Percentiles rank a stretch among this genome's conserved stretches.
These are phyloP conservation scores for Ophiocordyceps camponoti-leonardi DNA, from an alignment of 2,329 filamentous ascomycete species.

Conservation along the genomic window DNA sequence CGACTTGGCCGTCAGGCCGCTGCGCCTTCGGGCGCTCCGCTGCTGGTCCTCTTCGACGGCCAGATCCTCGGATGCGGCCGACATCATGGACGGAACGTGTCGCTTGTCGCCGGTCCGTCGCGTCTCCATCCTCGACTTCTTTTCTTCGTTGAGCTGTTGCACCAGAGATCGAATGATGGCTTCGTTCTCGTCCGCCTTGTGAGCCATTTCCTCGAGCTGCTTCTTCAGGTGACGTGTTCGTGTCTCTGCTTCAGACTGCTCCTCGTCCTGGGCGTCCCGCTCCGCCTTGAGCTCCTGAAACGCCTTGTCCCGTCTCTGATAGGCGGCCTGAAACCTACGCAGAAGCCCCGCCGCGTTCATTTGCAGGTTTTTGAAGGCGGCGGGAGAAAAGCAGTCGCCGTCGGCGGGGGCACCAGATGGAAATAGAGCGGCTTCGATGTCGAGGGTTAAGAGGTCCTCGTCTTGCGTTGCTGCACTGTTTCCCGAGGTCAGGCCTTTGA, in stretches of 20 bases:
- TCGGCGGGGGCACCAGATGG: slow-evolving; percentile 23
- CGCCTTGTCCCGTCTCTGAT: slow-evolving; percentile 32
- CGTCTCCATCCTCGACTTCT: slow-evolving; percentile 24
- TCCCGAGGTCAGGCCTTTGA: slow-evolving; percentile 12
- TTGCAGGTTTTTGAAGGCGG: slow-evolving; percentile 44
- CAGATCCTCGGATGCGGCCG: slow-evolving; percentile 33
- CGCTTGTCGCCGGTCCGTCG: slow-evolving; percentile 12
- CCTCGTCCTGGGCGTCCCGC: slow-evolving; percentile 33
- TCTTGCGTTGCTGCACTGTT: slow-evolving; percentile 14
- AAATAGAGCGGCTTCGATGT: slow-evolving; percentile 37
- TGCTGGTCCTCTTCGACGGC: slow-evolving; percentile 32
- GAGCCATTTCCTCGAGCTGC: slow-evolving; percentile 43
- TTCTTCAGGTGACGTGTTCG: slow-evolving; percentile 35
- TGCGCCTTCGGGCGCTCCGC: slow-evolving; percentile 23
- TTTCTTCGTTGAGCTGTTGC: slow-evolving; percentile 33
- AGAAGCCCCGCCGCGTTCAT: slow-evolving; percentile 37
- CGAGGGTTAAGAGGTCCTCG: slow-evolving; percentile 37
- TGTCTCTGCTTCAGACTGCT: slow-evolving; percentile 36
- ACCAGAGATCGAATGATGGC: slow-evolving; percentile 29
- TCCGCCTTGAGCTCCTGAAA: slow-evolving; percentile 34
- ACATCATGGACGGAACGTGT: slow-evolving; percentile 17
- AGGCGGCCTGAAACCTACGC: slow-evolving; percentile 38
- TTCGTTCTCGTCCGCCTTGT: slow-evolving; percentile 35
- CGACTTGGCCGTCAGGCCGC: slow-evolving; percentile 25
- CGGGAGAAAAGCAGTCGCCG: slow-evolving; percentile 36